These are phyloP conservation scores for Trichoderma sp. DNA, from an alignment of 2,329 filamentous ascomycete species.

Conservation along the genomic window DNA sequence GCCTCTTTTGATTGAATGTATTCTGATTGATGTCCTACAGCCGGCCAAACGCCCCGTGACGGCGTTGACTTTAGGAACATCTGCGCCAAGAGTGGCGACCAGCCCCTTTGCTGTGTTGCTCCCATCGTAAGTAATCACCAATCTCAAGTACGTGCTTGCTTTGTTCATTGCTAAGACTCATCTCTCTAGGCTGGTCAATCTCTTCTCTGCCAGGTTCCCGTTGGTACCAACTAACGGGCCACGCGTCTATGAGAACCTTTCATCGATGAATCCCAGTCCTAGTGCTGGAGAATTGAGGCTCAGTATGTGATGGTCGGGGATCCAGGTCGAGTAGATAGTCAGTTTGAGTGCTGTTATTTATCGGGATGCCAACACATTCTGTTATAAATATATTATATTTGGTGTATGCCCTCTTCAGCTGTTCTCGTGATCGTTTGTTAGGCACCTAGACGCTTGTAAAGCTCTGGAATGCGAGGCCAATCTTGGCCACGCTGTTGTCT, in stretches of 20 bases:
- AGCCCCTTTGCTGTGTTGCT: conserved; percentile 25
- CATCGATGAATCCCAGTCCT: too few species aligned
- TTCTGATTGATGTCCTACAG: not conserved
- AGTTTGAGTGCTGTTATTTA: not conserved
- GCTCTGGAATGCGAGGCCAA: too few species aligned
- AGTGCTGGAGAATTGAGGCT: not conserved
- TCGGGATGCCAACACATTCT: not conserved
- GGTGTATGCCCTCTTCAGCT: too few species aligned
- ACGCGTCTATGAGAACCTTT: too few species aligned
- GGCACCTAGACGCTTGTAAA: not conserved
- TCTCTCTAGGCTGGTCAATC: not conserved
- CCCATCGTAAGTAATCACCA: conserved; percentile 21
- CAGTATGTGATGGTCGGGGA: not conserved
- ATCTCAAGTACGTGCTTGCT: not conserved
- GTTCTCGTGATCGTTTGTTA: not conserved
- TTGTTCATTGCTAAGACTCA: not conserved
- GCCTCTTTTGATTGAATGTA: fast-evolving
- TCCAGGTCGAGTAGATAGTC: not conserved
- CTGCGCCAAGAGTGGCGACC: conserved; percentile 7
- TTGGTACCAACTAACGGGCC: not conserved
- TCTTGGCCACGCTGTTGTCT: too few species aligned
- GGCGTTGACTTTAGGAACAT: conserved; percentile 13
- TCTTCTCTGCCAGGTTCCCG: conserved; percentile 2
- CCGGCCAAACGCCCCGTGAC: not conserved
- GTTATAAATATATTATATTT: not conserved